Evolutionary conservation across 345 rosid species (phyloP).

Genomic region (Atalantia buxifolia): DNA sequence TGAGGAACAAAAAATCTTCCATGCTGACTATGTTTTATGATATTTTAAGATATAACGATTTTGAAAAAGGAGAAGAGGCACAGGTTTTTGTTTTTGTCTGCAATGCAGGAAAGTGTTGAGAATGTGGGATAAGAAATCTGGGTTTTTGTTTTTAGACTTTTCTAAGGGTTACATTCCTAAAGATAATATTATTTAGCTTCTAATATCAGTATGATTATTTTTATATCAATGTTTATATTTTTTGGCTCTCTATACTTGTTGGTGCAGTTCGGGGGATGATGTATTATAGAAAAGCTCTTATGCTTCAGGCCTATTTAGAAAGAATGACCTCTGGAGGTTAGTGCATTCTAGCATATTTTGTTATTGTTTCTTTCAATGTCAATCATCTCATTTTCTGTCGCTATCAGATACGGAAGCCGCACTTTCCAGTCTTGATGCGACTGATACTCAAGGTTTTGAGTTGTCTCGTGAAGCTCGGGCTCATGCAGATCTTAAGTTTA

Average conservation of each 20-base stretch:
- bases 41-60: neutral
- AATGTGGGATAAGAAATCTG: neutral
- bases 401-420: constrained; percentile 69
- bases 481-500: constrained; percentile 84
- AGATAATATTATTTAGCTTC: neutral
- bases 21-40: neutral
- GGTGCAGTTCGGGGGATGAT: constrained; percentile 97
- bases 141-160: neutral
- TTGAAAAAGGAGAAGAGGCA: neutral
- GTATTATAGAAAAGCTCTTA: constrained; percentile 96
- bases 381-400: constrained; percentile 20
- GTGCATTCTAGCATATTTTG: constrained; percentile 19
- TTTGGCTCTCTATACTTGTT: constrained; percentile 3
- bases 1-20: neutral
- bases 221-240: neutral
- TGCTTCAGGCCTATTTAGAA: constrained; percentile 91
- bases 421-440: constrained; percentile 39
- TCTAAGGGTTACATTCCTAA: neutral
- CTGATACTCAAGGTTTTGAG: constrained; percentile 79
- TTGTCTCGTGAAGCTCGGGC: constrained; percentile 92
- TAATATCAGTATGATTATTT: neutral
- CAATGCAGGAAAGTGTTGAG: neutral
- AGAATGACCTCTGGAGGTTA: constrained; percentile 65
- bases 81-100: neutral
- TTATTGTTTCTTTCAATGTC: constrained; percentile 10